Percentiles rank a stretch among this genome's conserved stretches.
These are phyloP conservation scores for Fraxinus baroniana DNA, from an alignment of 305 asterid species.

Conservation along the genomic window DNA sequence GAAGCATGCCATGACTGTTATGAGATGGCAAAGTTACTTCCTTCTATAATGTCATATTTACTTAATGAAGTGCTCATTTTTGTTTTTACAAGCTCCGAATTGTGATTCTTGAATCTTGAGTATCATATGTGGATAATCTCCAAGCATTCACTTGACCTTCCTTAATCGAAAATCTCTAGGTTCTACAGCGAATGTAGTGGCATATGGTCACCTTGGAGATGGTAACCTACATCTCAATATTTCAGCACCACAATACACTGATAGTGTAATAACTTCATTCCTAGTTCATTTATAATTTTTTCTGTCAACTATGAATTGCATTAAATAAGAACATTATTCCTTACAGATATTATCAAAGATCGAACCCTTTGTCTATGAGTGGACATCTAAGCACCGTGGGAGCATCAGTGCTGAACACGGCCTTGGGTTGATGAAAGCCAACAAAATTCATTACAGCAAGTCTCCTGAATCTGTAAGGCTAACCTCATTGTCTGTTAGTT, in stretches of 20 bases:
- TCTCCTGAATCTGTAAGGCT: slow-evolving; percentile 65
- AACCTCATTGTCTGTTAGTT: background rate
- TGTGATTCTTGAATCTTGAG: background rate
- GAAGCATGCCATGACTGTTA: background rate
- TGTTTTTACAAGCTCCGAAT: background rate
- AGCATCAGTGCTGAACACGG: slow-evolving; percentile 99
- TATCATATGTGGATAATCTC: slow-evolving; percentile 18
- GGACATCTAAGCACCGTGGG: slow-evolving; percentile 94
- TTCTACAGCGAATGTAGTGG: slow-evolving; percentile 66
- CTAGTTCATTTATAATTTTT: slow-evolving; percentile 18
- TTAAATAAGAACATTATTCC: slow-evolving; percentile 12
- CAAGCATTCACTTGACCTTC: slow-evolving; percentile 11
- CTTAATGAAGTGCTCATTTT: background rate
- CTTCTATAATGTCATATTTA: background rate
- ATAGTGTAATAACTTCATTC: slow-evolving; percentile 48
- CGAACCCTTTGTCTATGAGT: slow-evolving; percentile 94
- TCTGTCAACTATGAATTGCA: slow-evolving; percentile 8
- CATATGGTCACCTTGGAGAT: slow-evolving; percentile 96
- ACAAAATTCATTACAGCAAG: slow-evolving; percentile 91
- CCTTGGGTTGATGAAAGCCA: slow-evolving; percentile 93
- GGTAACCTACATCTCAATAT: slow-evolving; percentile 94
- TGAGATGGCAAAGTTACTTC: background rate
- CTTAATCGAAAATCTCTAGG: slow-evolving; percentile 37
- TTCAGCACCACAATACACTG: slow-evolving; percentile 64
- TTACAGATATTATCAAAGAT: slow-evolving; percentile 72